Evolutionary conservation across 1,284 basidiomycete genomes (phyloP), one percentile per base, ranked within the genome.

Genomic region (Schizophyllum amplum): DNA sequence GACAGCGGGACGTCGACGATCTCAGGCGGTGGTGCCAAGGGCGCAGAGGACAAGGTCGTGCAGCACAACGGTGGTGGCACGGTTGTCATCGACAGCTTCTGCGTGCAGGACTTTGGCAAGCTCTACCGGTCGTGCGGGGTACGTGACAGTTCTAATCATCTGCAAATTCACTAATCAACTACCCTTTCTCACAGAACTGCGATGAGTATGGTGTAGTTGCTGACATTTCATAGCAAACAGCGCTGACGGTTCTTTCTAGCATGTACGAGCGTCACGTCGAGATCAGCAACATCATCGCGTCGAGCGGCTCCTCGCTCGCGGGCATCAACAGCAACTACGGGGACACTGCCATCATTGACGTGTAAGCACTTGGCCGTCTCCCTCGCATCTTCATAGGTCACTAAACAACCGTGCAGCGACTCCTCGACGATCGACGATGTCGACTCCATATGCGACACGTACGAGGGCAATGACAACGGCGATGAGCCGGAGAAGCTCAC

Each of bases 41-140:
- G 59, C 53, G 61, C 57, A 22, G 46, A 50, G 9, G 61, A 62
- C 55, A 62, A 62, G 55, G 56, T 62, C 47, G 61, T 62, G 22
- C 61, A 62, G 46, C 61, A 62, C 55, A 62, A 62, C 33, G 61
- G 61, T 23, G 59, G 57, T 27, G 61, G 61, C 20, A 60, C 56
- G 1, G 61, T 62, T 24, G 52, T 55, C 42, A 62, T 62, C 54
- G 59, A 62, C 53, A 57, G 55, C 7, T 62, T 50, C 51, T 60
- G 59, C 42, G 61, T 60, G 4, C 59, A 62, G 47, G 54, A 52
- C 48, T 62, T 62, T 33, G 61, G 61, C 9, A 62, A 62, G 55
- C 55, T 62, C 13, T 62, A 62, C 55, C 48, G 61, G 13, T 59
- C 58, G 5, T 61, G 60, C 52, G 60, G 60, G 33, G 33, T 42